Percentiles rank a stretch among this genome's conserved stretches.
phyloP scores from a whole-genome alignment of 2,329 filamentous ascomycete genomes.

The Gyromitra esculenta region DNA sequence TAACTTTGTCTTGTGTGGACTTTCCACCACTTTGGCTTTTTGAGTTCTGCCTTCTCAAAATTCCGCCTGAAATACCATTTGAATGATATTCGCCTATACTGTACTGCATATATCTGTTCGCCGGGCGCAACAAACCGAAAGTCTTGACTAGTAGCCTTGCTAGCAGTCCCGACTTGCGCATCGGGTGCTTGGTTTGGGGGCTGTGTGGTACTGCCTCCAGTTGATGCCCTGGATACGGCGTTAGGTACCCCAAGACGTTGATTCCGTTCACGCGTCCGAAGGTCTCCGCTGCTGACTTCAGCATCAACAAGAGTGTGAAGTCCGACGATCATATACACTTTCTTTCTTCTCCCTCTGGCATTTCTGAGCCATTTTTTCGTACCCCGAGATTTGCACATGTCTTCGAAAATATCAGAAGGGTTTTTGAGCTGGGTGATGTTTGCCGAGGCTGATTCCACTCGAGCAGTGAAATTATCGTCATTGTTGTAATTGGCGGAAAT shows the following conservation, averaged over 20 bases:
- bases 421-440: neutral
- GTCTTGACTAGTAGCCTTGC: neutral
- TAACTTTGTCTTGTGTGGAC: neutral
- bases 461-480: neutral
- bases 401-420: neutral
- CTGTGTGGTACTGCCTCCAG: no score
- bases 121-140: slow-evolving; percentile 15
- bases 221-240: no score
- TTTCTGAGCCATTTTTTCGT: slow-evolving; percentile 18
- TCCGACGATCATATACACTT: slow-evolving; percentile 16
- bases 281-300: neutral
- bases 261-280: no score
- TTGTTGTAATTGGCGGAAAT: neutral
- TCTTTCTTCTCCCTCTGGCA: neutral
- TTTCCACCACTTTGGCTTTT: slow-evolving; percentile 18
- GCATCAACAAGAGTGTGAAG: slow-evolving; percentile 12
- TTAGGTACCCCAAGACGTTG: no score
- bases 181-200: no score
- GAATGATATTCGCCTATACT: slow-evolving; percentile 34
- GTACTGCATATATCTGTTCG: slow-evolving; percentile 37
- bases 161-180: no score
- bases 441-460: neutral
- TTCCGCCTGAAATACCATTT: slow-evolving; percentile 21
- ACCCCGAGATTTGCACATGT: neutral
- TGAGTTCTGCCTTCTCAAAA: slow-evolving; percentile 24